Percentiles rank a stretch among this genome's conserved stretches.
Evolutionary conservation across 176 grass and related monocot genomes (phyloP).

Genomic region (Zea luxurians): DNA sequence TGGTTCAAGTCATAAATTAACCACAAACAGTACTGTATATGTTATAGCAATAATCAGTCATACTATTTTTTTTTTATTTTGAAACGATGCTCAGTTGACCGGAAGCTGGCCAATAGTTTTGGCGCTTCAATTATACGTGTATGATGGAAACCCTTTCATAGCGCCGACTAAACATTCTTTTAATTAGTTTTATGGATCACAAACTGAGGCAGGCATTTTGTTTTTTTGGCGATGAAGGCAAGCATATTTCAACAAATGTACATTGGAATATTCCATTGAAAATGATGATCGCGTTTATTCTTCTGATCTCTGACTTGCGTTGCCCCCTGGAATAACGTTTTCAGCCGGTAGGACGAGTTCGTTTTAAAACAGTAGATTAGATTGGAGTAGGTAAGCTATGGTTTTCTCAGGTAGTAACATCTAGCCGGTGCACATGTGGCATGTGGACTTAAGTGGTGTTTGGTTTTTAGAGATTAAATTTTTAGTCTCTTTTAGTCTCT

Average conservation of each 20-base stretch:
- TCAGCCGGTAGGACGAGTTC: background rate
- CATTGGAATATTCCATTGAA: background rate
- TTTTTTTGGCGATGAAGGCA: background rate
- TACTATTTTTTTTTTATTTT: background rate
- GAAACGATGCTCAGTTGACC: constrained; percentile 22
- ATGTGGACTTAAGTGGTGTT: background rate
- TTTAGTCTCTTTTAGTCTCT: too few relatives aligned
- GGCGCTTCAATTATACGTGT: background rate
- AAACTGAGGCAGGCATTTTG: background rate
- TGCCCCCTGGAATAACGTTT: background rate
- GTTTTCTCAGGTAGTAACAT: background rate
- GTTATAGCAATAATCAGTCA: background rate
- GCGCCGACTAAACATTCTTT: background rate
- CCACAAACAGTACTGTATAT: background rate
- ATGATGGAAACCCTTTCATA: background rate
- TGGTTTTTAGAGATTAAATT: too few relatives aligned
- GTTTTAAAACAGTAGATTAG: background rate
- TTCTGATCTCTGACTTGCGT: background rate
- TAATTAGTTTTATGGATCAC: background rate
- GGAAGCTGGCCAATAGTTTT: background rate
- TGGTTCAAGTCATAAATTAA: constrained; percentile 15
- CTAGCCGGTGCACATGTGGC: background rate
- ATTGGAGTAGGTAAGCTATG: background rate
- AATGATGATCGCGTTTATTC: background rate
- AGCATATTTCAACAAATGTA: background rate